Conservation (phyloP, 768 basidiomycete species). For the Peribolospora kevripleyi region DNA sequence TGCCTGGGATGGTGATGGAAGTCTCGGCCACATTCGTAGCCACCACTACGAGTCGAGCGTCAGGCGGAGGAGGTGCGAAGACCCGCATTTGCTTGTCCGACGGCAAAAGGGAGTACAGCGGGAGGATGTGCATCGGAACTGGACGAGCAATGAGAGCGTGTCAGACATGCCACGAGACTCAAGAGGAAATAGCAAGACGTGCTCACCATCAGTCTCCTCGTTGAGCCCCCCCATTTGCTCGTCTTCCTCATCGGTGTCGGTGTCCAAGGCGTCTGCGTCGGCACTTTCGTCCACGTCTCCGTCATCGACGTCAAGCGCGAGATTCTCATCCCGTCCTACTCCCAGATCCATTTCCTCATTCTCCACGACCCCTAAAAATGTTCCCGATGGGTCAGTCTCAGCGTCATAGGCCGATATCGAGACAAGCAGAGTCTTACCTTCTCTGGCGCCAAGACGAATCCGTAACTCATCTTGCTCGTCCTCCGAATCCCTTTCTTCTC, state of each 20-base stretch:
- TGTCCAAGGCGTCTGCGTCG: constrained; percentile 36
- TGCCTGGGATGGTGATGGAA: constrained; percentile 84
- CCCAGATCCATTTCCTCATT: constrained; percentile 59
- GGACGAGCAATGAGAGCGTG: neutral
- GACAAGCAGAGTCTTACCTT: neutral
- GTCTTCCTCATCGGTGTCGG: constrained; percentile 48
- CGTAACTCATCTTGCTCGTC: neutral
- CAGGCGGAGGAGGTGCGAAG: constrained; percentile 58
- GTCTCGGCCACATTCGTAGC: constrained; percentile 95
- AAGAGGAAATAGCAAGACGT: neutral
- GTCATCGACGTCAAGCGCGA: constrained; percentile 30
- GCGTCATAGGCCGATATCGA: neutral
- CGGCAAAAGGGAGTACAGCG: constrained; percentile 73
- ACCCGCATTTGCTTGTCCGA: constrained; percentile 89
- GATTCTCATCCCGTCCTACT: constrained; percentile 9
- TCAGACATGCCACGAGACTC: neutral
- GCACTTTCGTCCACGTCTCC: constrained; percentile 31
- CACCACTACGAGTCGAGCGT: constrained; percentile 67
- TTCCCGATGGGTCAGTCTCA: neutral
- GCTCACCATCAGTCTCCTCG: constrained; percentile 36
- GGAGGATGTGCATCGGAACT: constrained; percentile 88
- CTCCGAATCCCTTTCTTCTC: constrained; percentile 1
- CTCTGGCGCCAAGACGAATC: neutral
- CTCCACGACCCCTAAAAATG: constrained; percentile 41
- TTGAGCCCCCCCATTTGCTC: constrained; percentile 26